Evolutionary conservation across 2,329 filamentous ascomycete species (phyloP), one percentile per base, ranked within the genome.

Genomic region (Penicillium expansum): DNA sequence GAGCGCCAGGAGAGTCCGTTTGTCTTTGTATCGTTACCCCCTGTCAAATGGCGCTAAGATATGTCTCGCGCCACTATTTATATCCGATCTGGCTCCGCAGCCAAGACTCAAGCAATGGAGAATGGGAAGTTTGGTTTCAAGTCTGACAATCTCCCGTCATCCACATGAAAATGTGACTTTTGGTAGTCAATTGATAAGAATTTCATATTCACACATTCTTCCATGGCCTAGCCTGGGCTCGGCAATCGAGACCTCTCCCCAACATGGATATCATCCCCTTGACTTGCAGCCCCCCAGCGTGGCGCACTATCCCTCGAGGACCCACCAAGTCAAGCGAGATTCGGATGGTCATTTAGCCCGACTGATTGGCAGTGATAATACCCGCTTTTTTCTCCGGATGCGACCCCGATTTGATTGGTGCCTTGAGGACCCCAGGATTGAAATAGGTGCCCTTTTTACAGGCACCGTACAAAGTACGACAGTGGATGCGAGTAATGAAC

Each of bases 361-460:
- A 59, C 24, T 61, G 44, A 55, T 63, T 65, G 62, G 64, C 22
- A 47, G 33, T 35, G 33, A 20, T 6, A 16, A 45, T 65, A 58
- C 59, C 63, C 64, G 55, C 56, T 62, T 66, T 65, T 65, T 62
- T 65, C 64, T 66, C 62, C 62, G 58, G 62, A 64, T 56, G 61
- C 33, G 42, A 54, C 50, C 42, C 41, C 38, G 7, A 57, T 39
- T 39, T 66, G 32, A 66, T 66, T 65, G 64, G 61, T 59, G 56
- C 35, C 32, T 54, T 39, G 24, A 30, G 52, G 58, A 61, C 64
- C 62, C 64, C 64, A 61, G 64, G 59, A 64, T 65, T 52, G 48
- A 42, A 55, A 50, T 33, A 24, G 50, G 27, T 52, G 53, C 38
- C 20, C 11, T 47, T 24, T 27, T 42, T 45, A 52, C 48, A 42